Evolutionary conservation across 2,329 filamentous ascomycete genomes (phyloP).

Genomic region (Scytalidium lignicola): DNA sequence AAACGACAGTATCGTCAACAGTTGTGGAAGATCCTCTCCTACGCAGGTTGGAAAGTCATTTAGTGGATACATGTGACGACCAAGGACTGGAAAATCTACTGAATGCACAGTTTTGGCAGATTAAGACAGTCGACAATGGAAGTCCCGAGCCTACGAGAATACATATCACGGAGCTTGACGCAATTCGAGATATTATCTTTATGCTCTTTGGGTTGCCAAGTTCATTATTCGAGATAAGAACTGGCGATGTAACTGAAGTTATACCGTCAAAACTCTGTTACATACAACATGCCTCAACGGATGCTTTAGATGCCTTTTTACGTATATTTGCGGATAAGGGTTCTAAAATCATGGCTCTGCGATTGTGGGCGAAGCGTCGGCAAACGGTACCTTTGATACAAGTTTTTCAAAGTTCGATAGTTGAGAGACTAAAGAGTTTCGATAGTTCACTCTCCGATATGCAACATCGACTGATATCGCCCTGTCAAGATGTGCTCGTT

Average conservation of each 20-base stretch:
- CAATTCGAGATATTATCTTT: constrained; percentile 72
- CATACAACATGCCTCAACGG: constrained; percentile 31
- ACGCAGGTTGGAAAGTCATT: constrained; percentile 26
- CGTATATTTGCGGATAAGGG: constrained; percentile 43
- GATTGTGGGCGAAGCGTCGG: constrained; percentile 39
- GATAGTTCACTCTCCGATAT: constrained; percentile 53
- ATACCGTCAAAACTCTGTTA: constrained; percentile 21
- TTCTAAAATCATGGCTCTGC: constrained; percentile 39
- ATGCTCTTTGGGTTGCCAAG: constrained; percentile 80
- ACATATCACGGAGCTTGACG: constrained; percentile 54
- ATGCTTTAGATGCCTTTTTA: constrained; percentile 31
- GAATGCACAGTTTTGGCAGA: constrained; percentile 43
- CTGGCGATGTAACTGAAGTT: constrained; percentile 32
- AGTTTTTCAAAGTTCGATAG: constrained; percentile 22
- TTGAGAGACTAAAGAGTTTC: constrained; percentile 47
- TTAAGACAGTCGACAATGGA: constrained; percentile 14
- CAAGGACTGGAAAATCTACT: constrained; percentile 32
- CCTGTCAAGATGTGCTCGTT: constrained; percentile 49
- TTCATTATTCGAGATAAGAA: constrained; percentile 53
- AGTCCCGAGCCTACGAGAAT: constrained; percentile 15
- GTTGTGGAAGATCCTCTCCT: constrained; percentile 23
- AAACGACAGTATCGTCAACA: constrained; percentile 26
- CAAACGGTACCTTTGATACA: constrained; percentile 25
- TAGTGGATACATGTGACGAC: constrained; percentile 24
- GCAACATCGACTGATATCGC: constrained; percentile 55